phyloP scores from a whole-genome alignment of 2,329 filamentous ascomycete species.

The Phoma sp. region DNA sequence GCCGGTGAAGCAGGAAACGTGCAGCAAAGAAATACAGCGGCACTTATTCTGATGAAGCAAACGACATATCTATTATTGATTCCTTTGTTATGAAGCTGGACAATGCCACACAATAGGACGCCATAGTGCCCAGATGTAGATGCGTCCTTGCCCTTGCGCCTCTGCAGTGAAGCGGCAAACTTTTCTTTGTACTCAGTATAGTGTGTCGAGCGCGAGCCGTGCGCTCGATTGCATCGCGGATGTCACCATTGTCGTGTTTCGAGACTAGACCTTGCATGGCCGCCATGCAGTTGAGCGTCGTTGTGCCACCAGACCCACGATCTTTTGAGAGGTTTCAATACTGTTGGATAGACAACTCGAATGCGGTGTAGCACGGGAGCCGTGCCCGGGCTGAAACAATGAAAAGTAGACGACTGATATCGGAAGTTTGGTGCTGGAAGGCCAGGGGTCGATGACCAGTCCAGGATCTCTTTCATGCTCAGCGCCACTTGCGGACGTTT shows the following conservation, averaged over 20 bases:
- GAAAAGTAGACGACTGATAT: background rate
- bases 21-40: constrained; percentile 1
- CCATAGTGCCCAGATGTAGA: constrained; percentile 27
- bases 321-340: constrained; percentile 7
- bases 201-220: constrained; percentile 5
- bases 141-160: constrained; percentile 17
- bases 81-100: constrained; percentile 29
- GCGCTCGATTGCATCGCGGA: constrained; percentile 4
- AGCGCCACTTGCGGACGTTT: background rate
- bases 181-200: constrained; percentile 27
- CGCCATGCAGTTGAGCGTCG: constrained; percentile 17
- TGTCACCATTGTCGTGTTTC: constrained; percentile 14
- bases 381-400: constrained; percentile 9
- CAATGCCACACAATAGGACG: constrained; percentile 29
- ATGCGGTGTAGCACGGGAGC: constrained; percentile 8
- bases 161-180: constrained; percentile 9
- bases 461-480: background rate
- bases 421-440: background rate
- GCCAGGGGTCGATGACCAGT: background rate
- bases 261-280: constrained; percentile 15
- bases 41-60: constrained; percentile 1
- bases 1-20: background rate
- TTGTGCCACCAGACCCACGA: constrained; percentile 9
- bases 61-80: background rate
- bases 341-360: constrained; percentile 14